phyloP scores from a whole-genome alignment of 108 stramenopile species.

The Cyclostephanos tholiformis region DNA sequence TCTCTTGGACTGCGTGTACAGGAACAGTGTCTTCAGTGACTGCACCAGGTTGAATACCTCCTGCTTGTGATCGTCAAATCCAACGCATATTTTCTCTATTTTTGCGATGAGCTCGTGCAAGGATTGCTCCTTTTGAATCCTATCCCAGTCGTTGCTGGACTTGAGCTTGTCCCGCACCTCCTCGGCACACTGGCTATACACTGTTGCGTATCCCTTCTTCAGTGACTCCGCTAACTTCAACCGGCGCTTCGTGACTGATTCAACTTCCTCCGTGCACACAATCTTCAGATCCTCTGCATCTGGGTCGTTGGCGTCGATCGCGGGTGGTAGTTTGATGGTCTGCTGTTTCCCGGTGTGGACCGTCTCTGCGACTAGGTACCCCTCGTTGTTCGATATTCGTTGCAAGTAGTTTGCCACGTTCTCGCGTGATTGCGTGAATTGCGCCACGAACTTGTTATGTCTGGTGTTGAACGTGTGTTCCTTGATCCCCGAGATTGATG shows the following conservation, averaged over 20 bases:
- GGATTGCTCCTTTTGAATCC: background rate
- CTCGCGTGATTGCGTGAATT: background rate
- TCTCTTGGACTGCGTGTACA: background rate
- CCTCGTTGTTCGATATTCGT: background rate
- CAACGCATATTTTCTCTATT: slow-evolving; percentile 1
- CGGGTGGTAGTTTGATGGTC: background rate
- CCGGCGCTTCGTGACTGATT: background rate
- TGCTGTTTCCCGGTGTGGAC: background rate
- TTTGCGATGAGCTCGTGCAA: background rate
- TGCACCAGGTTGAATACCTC: slow-evolving; percentile 7
- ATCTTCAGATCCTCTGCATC: background rate
- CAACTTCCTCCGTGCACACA: background rate
- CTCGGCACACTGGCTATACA: background rate
- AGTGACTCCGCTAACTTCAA: background rate
- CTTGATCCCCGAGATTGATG: background rate
- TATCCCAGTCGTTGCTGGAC: background rate
- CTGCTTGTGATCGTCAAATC: no score
- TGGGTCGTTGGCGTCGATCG: background rate
- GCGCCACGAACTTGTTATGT: background rate
- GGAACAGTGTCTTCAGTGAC: slow-evolving; percentile 1
- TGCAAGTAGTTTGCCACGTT: background rate
- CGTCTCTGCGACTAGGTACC: background rate
- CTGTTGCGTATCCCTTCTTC: background rate
- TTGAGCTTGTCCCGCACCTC: background rate
- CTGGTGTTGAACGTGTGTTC: background rate